Evolutionary conservation across 768 basidiomycete species (phyloP).

Genomic region (Hericium coralloides): DNA sequence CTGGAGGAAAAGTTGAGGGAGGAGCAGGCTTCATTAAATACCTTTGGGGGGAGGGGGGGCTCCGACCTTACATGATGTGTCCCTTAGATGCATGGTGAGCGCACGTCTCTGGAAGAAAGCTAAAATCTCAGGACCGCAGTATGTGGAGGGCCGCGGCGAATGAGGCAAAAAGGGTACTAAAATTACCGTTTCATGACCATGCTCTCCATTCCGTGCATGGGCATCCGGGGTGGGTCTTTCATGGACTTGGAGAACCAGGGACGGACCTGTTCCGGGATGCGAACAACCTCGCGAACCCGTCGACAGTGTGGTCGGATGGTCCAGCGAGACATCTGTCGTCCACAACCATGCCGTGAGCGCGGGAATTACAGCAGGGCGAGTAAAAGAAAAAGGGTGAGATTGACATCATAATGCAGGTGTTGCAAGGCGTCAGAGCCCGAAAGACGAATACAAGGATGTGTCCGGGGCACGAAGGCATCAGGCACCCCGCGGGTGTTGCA

Average conservation of each 20-base stretch:
- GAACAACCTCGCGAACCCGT: no score
- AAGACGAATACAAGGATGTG: neutral
- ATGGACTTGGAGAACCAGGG: neutral
- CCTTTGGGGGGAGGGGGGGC: neutral
- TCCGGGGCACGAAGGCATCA: neutral
- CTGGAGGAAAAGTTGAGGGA: slow-evolving; percentile 9
- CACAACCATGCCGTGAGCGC: slow-evolving; percentile 6
- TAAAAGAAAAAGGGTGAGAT: slow-evolving; percentile 2
- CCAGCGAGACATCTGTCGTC: neutral
- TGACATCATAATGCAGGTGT: slow-evolving; percentile 4
- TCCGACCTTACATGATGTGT: slow-evolving; percentile 10
- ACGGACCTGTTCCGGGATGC: neutral
- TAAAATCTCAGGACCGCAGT: slow-evolving; percentile 9
- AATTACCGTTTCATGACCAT: neutral
- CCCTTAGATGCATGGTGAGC: slow-evolving; percentile 4
- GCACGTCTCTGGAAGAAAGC: slow-evolving; percentile 8
- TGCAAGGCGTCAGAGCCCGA: neutral
- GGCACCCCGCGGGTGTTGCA: neutral
- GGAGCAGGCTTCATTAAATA: slow-evolving; percentile 7
- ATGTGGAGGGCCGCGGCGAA: slow-evolving; percentile 1
- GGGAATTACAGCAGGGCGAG: slow-evolving; percentile 1
- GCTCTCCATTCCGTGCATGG: neutral
- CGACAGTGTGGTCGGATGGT: neutral
- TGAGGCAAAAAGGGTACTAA: slow-evolving; percentile 9
- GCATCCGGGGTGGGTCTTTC: neutral